phyloP scores from a whole-genome alignment of 345 rosid species.

The Gossypium bickii region DNA sequence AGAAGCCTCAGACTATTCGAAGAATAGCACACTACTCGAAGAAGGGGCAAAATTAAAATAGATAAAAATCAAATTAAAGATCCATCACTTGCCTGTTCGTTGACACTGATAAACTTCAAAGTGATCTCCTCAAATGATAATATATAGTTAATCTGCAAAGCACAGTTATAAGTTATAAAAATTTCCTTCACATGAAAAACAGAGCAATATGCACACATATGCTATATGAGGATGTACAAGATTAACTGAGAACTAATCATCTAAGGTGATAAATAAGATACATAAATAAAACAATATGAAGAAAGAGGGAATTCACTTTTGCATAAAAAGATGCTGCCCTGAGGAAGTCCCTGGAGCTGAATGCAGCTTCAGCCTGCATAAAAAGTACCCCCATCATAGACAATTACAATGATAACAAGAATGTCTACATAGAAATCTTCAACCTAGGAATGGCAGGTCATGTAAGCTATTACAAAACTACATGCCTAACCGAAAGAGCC shows the following conservation, averaged over 20 bases:
- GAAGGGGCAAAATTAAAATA: neutral
- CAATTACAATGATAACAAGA: conserved; percentile 15
- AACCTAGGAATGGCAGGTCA: neutral
- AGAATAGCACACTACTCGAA: neutral
- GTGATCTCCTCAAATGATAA: conserved; percentile 96
- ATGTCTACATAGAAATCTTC: conserved; percentile 10
- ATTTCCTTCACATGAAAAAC: neutral
- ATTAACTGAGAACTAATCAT: neutral
- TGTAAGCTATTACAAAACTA: conserved; percentile 3
- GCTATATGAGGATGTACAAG: neutral
- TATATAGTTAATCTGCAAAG: conserved; percentile 73
- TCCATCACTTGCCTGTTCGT: conserved; percentile 62
- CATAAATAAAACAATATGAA: conserved; percentile 1
- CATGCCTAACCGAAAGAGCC: conserved; percentile 6
- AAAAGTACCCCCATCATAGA: conserved; percentile 29
- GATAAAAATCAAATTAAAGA: neutral
- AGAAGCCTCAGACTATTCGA: neutral
- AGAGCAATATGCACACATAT: neutral
- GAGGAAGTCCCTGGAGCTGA: conserved; percentile 71
- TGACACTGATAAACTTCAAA: conserved; percentile 77
- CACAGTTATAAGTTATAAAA: conserved; percentile 15
- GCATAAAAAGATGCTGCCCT: conserved; percentile 97
- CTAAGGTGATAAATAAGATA: conserved; percentile 5
- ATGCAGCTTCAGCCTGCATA: conserved; percentile 94
- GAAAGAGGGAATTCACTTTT: conserved; percentile 45